phyloP scores from a whole-genome alignment of 805 yeast genomes.

The Nakazawaea wickerhamii region DNA sequence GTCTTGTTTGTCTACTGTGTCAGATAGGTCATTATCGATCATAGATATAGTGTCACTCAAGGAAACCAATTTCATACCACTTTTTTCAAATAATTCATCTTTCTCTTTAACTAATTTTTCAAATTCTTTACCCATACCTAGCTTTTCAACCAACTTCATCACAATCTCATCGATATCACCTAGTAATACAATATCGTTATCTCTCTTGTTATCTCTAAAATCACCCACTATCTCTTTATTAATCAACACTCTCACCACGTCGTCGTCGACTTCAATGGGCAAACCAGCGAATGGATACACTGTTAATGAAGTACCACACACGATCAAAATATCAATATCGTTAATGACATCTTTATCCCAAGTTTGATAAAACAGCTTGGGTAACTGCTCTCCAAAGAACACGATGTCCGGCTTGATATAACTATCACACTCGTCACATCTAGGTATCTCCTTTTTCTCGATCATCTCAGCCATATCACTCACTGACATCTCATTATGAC shows the following conservation, averaged over 20 bases:
- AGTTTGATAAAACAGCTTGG: constrained; percentile 56
- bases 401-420: constrained; percentile 90
- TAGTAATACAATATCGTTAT: constrained; percentile 53
- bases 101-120: constrained; percentile 1
- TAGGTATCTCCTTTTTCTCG: constrained; percentile 37
- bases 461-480: constrained; percentile 39
- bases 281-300: constrained; percentile 88
- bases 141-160: constrained; percentile 38
- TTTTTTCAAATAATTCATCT: too few relatives aligned
- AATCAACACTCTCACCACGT: constrained; percentile 55
- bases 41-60: too few relatives aligned
- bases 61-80: too few relatives aligned
- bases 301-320: constrained; percentile 88
- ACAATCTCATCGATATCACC: constrained; percentile 68
- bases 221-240: constrained; percentile 79
- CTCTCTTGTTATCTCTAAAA: constrained; percentile 46
- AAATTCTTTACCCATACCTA: constrained; percentile 39
- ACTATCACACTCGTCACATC: constrained; percentile 64
- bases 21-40: too few relatives aligned
- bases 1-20: too few relatives aligned
- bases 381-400: constrained; percentile 88
- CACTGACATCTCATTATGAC: constrained; percentile 48
- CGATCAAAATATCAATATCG: constrained; percentile 63
- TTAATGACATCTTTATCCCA: constrained; percentile 56
- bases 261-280: constrained; percentile 55